Conservation (phyloP, 768 basidiomycete species). For the Russula sp. region DNA sequence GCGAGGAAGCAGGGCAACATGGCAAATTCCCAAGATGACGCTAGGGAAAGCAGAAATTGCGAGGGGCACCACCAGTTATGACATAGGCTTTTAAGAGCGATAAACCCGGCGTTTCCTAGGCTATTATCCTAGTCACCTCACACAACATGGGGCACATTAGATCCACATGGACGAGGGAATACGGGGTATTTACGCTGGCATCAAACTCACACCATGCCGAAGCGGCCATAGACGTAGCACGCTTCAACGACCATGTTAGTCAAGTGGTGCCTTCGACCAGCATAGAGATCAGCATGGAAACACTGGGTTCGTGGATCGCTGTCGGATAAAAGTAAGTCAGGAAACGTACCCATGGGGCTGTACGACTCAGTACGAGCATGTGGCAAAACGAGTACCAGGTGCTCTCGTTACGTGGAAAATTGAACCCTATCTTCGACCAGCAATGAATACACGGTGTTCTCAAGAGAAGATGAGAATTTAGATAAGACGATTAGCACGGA, state of each 20-base stretch:
- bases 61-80: background rate
- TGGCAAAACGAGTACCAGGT: background rate
- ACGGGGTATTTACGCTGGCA: background rate
- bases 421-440: background rate
- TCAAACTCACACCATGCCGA: background rate
- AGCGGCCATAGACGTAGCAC: background rate
- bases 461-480: background rate
- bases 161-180: background rate
- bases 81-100: background rate
- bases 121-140: background rate
- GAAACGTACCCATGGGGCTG: background rate
- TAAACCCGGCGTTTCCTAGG: background rate
- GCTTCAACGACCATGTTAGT: background rate
- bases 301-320: background rate
- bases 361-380: background rate
- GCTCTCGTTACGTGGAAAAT: background rate
- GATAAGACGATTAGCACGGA: background rate
- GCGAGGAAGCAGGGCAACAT: constrained; percentile 13
- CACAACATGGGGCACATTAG: background rate
- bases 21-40: background rate
- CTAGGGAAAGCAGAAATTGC: background rate
- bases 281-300: background rate
- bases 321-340: background rate
- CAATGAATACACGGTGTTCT: background rate
- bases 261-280: background rate